Evolutionary conservation across 805 yeast genomes (phyloP).

Genomic region (Grigorovia transvaalensis): DNA sequence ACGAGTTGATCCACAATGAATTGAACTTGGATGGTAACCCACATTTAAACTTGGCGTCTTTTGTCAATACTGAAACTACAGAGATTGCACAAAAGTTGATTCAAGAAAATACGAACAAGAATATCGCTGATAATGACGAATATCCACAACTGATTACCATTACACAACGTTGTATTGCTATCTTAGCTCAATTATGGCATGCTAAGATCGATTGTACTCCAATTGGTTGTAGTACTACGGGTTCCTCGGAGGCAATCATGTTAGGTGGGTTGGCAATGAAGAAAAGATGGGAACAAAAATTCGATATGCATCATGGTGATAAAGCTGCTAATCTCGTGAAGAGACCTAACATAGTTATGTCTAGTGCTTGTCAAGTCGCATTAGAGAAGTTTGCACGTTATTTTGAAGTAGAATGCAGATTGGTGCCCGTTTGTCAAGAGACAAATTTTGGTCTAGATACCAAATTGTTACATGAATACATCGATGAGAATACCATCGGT

Average conservation of each 20-base stretch:
- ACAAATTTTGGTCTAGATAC: slow-evolving; percentile 58
- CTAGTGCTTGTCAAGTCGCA: slow-evolving; percentile 88
- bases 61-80: slow-evolving; percentile 67
- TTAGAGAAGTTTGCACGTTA: slow-evolving; percentile 89
- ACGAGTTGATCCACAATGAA: slow-evolving; percentile 59
- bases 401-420: slow-evolving; percentile 80
- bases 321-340: slow-evolving; percentile 16
- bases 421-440: slow-evolving; percentile 53
- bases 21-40: slow-evolving; percentile 78
- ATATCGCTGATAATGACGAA: slow-evolving; percentile 88
- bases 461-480: slow-evolving; percentile 44
- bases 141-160: slow-evolving; percentile 76
- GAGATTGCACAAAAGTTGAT: slow-evolving; percentile 45
- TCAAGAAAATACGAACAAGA: slow-evolving; percentile 67
- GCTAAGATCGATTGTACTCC: slow-evolving; percentile 43
- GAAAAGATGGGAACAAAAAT: slow-evolving; percentile 71
- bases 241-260: slow-evolving; percentile 90
- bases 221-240: slow-evolving; percentile 86
- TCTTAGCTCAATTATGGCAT: slow-evolving; percentile 72
- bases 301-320: slow-evolving; percentile 50
- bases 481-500: slow-evolving; percentile 91
- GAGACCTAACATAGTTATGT: slow-evolving; percentile 83
- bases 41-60: slow-evolving; percentile 74
- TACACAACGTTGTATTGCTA: slow-evolving; percentile 74
- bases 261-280: slow-evolving; percentile 90